Base-by-base conservation (phyloP, 106 monocot species). In the Apostasia shenzhenica region DNA sequence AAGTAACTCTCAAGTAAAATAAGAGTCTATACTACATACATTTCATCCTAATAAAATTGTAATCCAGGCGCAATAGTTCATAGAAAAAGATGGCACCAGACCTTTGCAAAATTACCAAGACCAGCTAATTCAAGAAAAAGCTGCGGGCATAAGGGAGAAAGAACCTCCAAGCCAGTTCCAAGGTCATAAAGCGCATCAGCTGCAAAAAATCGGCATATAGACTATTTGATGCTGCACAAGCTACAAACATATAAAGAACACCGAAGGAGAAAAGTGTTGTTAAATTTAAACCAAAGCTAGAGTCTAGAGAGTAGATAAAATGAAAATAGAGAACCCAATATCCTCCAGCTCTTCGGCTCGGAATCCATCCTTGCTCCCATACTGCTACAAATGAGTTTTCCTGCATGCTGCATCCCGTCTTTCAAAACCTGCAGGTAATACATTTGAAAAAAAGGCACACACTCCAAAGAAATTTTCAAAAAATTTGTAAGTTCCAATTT, bases 321-420 rank as follows among this genome's bases (percentile, higher is more conserved):
- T n/a, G 13, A 55, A 50, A 55, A 66, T n/a, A 14, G 40, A 13
- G 67, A 8, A 93, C 97, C 97, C 45, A 99, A 73, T 81, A 99
- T 99, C 63, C 97, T 86, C 97, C 97, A 99, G 77, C 87, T 88
- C 69, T 99, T 99, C 46, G 97, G 97, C 68, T 99, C 97, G 55
- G 97, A 79, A 74, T 99, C 97, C 97, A 99, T 99, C 78, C 86
- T 86, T 57, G 97, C 92, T 58, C 97, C 97, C 97, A 99, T 87
- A 72, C 77, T 74, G 70, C 97, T 99, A 70, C 92, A 92, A 48
- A 99, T 93, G 48, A 99, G 80, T 79, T 93, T 99, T 54, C 97
- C 97, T 5, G 93, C 97, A 78, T 99, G 97, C 65, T 99, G 97
- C 97, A 93, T 99, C 51, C 97, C 97, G 83, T 99, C 97, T 72